These are phyloP conservation scores for Coprinopsis strossmayeri DNA, from an alignment of 768 basidiomycete genomes.

Conservation along the genomic window DNA sequence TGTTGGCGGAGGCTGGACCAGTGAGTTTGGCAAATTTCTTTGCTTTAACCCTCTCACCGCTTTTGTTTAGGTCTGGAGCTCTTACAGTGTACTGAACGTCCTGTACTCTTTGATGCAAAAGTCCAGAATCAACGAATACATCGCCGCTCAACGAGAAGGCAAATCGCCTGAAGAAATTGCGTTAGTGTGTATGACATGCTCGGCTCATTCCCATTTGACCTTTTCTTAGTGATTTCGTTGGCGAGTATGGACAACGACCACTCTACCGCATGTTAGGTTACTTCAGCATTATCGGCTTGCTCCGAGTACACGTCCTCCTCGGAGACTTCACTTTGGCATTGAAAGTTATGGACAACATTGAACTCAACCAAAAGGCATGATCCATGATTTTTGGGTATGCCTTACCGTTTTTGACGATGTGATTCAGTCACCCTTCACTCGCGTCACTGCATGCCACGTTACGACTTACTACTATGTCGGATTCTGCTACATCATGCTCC, in stretches of 20 bases:
- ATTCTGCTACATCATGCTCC: slow-evolving; percentile 93
- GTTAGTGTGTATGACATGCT: slow-evolving; percentile 36
- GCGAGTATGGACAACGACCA: slow-evolving; percentile 86
- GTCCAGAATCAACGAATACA: slow-evolving; percentile 90
- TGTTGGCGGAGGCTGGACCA: slow-evolving; percentile 70
- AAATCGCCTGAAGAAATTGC: slow-evolving; percentile 78
- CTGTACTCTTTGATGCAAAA: slow-evolving; percentile 98
- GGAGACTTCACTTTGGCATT: slow-evolving; percentile 94
- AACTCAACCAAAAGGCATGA: slow-evolving; percentile 91
- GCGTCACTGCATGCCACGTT: slow-evolving; percentile 96
- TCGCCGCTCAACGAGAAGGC: slow-evolving; percentile 74
- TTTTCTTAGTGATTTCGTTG: slow-evolving; percentile 62
- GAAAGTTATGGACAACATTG: slow-evolving; percentile 92
- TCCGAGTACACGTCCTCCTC: slow-evolving; percentile 92
- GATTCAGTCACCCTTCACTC: slow-evolving; percentile 86
- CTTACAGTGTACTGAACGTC: slow-evolving; percentile 97
- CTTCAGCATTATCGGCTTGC: slow-evolving; percentile 91
- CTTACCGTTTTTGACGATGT: too few species aligned
- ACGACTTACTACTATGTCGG: slow-evolving; percentile 94
- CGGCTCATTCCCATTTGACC: slow-evolving; percentile 6
- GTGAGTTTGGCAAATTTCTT: slow-evolving; percentile 29
- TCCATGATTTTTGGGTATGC: too few species aligned
- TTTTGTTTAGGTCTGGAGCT: slow-evolving; percentile 80
- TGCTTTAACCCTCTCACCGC: background rate
- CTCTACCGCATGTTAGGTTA: slow-evolving; percentile 95